phyloP scores from a whole-genome alignment of 345 rosid genomes.

The Sisymbrium irio region DNA sequence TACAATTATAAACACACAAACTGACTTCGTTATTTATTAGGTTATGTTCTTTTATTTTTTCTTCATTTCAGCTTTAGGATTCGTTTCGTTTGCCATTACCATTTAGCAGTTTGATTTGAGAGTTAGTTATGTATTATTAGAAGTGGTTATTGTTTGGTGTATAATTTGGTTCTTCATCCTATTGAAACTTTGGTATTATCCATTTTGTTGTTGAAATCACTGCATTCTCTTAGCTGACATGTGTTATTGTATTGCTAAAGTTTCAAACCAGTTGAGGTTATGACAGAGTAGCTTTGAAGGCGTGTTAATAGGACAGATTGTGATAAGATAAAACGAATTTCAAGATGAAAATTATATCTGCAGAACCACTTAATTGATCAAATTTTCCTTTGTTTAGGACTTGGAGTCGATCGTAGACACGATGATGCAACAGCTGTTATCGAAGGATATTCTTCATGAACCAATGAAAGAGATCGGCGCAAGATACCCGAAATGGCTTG shows the following conservation, averaged over 20 bases:
- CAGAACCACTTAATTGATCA: background rate
- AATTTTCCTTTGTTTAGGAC: conserved; percentile 43
- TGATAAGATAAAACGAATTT: background rate
- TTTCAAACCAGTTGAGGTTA: background rate
- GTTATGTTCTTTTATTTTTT: background rate
- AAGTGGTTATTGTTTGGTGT: background rate
- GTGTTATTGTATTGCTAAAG: background rate
- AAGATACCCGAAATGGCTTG: conserved; percentile 89
- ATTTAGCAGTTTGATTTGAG: background rate
- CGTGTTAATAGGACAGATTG: background rate
- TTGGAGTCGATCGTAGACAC: conserved; percentile 94
- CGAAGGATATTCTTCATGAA: conserved; percentile 92
- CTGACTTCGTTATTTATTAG: background rate
- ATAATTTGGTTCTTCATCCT: background rate
- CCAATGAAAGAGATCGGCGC: conserved; percentile 97
- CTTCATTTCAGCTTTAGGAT: background rate
- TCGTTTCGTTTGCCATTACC: background rate
- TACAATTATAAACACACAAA: conserved; percentile 3
- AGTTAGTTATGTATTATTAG: background rate
- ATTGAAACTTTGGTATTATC: background rate
- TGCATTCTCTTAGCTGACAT: background rate
- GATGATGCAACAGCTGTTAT: conserved; percentile 98
- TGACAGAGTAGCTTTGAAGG: background rate
- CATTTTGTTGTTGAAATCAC: background rate
- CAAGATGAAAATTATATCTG: background rate